Evolutionary conservation across 1,284 basidiomycete genomes (phyloP).

Genomic region (Pascua sp.): DNA sequence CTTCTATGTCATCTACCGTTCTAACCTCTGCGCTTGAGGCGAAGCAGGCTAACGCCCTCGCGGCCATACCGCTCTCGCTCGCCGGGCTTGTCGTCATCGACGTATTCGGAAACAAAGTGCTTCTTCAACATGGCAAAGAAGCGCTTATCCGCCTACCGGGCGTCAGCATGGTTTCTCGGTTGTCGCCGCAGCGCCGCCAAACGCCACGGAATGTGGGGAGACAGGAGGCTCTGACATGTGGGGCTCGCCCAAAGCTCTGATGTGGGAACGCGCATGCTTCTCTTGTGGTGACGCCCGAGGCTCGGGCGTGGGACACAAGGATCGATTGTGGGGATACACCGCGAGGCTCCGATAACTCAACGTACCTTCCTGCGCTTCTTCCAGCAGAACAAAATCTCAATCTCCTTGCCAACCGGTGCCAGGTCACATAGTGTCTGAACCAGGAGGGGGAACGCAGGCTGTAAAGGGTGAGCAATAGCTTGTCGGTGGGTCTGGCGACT

Average conservation of each 20-base stretch:
- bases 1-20: not conserved
- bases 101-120: slow-evolving; percentile 59
- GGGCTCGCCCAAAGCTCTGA: too few species aligned
- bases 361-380: slow-evolving; percentile 84
- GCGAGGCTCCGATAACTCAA: not conserved
- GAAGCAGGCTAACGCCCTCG: slow-evolving; percentile 42
- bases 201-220: not conserved
- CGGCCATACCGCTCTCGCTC: slow-evolving; percentile 41
- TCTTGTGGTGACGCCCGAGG: too few species aligned
- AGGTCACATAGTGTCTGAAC: slow-evolving; percentile 74
- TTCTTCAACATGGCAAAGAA: slow-evolving; percentile 82
- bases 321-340: too few species aligned
- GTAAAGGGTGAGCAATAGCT: not conserved
- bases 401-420: slow-evolving; percentile 50
- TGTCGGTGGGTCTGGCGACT: too few species aligned
- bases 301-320: not conserved
- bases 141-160: slow-evolving; percentile 73
- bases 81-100: slow-evolving; percentile 42
- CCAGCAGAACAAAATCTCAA: slow-evolving; percentile 83
- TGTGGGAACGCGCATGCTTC: too few species aligned
- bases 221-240: not conserved
- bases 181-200: not conserved
- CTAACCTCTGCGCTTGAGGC: slow-evolving; percentile 20
- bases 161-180: not conserved
- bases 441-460: slow-evolving; percentile 82